phyloP scores from a whole-genome alignment of 2,329 filamentous ascomycete species.

The Didymella lethalis region DNA sequence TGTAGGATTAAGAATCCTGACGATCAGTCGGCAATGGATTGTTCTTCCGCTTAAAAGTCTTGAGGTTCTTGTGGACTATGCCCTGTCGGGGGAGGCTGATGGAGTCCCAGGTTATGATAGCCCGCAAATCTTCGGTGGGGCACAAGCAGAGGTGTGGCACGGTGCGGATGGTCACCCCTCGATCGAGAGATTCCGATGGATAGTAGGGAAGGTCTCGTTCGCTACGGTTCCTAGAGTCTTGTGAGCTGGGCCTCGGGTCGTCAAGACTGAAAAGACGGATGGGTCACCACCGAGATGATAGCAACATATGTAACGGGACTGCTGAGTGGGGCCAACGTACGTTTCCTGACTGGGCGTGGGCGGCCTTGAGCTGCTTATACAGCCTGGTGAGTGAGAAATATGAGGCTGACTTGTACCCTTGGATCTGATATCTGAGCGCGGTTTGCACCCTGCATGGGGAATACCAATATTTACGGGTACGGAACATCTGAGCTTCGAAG shows the following conservation, averaged over 20 bases:
- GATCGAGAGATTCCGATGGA: slow-evolving; percentile 43
- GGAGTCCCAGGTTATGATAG: slow-evolving; percentile 37
- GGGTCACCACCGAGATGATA: slow-evolving; percentile 47
- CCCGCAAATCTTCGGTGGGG: slow-evolving; percentile 43
- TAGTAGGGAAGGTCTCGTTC: slow-evolving; percentile 41
- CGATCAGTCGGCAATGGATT: slow-evolving; percentile 16
- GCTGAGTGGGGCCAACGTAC: slow-evolving; percentile 49
- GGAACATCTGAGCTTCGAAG: slow-evolving; percentile 43
- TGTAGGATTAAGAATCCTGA: slow-evolving; percentile 26
- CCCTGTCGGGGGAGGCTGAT: slow-evolving; percentile 29
- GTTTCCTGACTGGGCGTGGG: slow-evolving; percentile 27
- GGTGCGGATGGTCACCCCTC: slow-evolving; percentile 40
- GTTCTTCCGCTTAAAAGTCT: slow-evolving; percentile 19
- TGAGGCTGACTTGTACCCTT: slow-evolving; percentile 45
- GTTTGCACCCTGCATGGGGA: slow-evolving; percentile 48
- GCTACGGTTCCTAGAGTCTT: slow-evolving; percentile 43
- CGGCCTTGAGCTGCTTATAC: slow-evolving; percentile 20
- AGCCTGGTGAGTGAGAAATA: slow-evolving; percentile 24
- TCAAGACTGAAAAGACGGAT: slow-evolving; percentile 41
- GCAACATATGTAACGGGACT: slow-evolving; percentile 35
- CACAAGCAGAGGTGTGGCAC: slow-evolving; percentile 43
- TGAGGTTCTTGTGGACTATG: slow-evolving; percentile 18
- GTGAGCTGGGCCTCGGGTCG: slow-evolving; percentile 47
- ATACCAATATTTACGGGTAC: slow-evolving; percentile 46
- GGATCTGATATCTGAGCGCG: slow-evolving; percentile 38